Evolutionary conservation across 495 filamentous ascomycete genomes (phyloP), one percentile per base, ranked within the genome.

Genomic region (Usnea hakonensis): DNA sequence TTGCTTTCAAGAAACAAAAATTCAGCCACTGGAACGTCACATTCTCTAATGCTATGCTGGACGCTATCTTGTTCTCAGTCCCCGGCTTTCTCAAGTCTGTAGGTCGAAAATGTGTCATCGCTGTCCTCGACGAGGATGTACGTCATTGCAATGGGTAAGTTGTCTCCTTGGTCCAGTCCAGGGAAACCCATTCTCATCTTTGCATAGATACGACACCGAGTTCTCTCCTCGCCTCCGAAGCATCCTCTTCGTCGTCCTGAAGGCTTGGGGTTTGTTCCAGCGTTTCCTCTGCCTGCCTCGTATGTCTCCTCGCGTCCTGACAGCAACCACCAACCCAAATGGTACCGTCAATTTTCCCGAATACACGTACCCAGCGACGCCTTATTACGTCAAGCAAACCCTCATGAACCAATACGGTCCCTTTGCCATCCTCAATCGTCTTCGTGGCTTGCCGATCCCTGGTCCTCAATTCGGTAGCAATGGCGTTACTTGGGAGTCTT

Each of bases 101-200:
- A 28, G 58, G 23, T n/a, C 58, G 64, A 17, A 55, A 60, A 26
- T 62, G 63, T 38, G 19, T 68, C 14, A 60, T 68, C 38, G 58
- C 64, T 40, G 41, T 68, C 28, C 21, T 68, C 17, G 65, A 68
- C 44, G 52, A 67, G 35, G 58, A 68, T 17, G 58, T 66, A 38
- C 55, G 58, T 35, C 32, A 38, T 14, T 60, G 64, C n/a, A 63
- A 62, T 23, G 52, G 32, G 65, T 67, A 36, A 55, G 65, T 58
- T 14, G n/a, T 40, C 63, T 40, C 10, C 19, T 17, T 16, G 52
- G 7, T 36, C n/a, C 14, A 14, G 10, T 41, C 19, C 38, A 7
- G 19, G 19, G 19, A 33, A 17, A 38, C 28, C 4, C 48, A 6
- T 23, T 36, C 58, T 61, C 23, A 61, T 38, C 36, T 9, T 17